A percentile compares a stretch with the other conserved stretches of the same genome.
phyloP scores from a whole-genome alignment of 768 basidiomycete genomes.

The Cystobasidium ongulense region DNA sequence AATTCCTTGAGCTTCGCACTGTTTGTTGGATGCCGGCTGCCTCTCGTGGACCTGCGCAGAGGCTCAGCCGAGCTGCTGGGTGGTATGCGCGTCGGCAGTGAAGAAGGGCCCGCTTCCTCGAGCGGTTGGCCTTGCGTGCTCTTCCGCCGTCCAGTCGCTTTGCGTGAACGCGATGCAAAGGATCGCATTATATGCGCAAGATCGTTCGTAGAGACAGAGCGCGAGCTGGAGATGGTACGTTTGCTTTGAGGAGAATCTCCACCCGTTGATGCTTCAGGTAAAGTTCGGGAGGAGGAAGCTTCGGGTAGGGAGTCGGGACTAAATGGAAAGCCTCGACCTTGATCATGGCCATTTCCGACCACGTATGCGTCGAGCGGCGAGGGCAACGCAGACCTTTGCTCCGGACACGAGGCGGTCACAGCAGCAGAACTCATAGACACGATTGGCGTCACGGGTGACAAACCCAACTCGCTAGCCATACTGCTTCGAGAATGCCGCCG shows the following conservation, averaged over 20 bases:
- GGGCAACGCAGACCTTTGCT: neutral
- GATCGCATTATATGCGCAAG: constrained; percentile 22
- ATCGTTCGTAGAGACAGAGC: neutral
- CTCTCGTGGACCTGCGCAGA: neutral
- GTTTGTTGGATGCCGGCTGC: neutral
- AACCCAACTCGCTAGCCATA: neutral
- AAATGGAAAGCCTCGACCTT: neutral
- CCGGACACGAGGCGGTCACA: neutral
- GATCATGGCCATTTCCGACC: neutral
- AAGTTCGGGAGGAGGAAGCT: neutral
- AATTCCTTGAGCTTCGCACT: constrained; percentile 35
- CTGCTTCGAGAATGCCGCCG: neutral
- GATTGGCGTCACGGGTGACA: neutral
- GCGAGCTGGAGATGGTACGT: neutral
- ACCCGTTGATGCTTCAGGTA: neutral
- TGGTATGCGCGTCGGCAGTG: neutral
- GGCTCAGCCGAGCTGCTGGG: neutral
- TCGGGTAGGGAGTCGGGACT: neutral
- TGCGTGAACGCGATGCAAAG: neutral
- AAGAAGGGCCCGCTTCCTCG: neutral
- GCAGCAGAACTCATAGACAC: neutral
- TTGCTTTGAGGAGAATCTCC: neutral
- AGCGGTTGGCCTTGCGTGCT: neutral
- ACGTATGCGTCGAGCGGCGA: neutral
- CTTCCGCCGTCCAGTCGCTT: neutral